phyloP scores from a whole-genome alignment of 441 rosid species.

The Aquilaria agallochum region DNA sequence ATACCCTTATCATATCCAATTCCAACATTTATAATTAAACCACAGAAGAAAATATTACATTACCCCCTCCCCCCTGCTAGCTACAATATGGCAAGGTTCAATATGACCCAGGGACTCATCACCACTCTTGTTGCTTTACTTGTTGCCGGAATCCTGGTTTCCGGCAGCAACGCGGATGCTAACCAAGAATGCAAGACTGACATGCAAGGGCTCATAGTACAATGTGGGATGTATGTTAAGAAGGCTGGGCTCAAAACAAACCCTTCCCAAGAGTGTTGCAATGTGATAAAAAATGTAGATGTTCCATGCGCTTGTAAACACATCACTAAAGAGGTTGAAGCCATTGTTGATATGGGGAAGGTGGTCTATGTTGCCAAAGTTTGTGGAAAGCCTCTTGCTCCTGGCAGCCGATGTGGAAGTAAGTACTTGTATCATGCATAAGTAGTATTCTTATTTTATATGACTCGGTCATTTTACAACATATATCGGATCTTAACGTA shows the following conservation, averaged over 20 bases:
- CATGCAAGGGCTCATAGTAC: neutral
- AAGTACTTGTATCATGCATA: neutral
- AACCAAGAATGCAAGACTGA: neutral
- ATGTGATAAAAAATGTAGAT: neutral
- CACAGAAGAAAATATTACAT: too few species aligned
- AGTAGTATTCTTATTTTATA: too few species aligned
- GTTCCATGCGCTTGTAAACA: neutral
- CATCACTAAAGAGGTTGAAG: neutral
- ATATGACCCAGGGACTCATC: neutral
- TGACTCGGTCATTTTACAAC: too few species aligned
- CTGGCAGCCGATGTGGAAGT: slow-evolving; percentile 1
- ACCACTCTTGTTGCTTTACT: neutral
- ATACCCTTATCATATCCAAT: too few species aligned
- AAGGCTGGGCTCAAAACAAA: neutral
- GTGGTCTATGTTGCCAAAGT: neutral
- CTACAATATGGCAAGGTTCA: neutral
- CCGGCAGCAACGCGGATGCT: neutral
- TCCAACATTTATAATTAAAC: too few species aligned
- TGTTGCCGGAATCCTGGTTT: neutral
- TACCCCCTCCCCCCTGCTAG: too few species aligned
- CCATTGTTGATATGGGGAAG: neutral
- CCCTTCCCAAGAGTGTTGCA: neutral
- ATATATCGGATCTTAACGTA: too few species aligned
- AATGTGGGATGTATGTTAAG: neutral
- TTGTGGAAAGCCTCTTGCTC: neutral